phyloP scores from a whole-genome alignment of 257 asterid genomes.

The Verbena officinalis region DNA sequence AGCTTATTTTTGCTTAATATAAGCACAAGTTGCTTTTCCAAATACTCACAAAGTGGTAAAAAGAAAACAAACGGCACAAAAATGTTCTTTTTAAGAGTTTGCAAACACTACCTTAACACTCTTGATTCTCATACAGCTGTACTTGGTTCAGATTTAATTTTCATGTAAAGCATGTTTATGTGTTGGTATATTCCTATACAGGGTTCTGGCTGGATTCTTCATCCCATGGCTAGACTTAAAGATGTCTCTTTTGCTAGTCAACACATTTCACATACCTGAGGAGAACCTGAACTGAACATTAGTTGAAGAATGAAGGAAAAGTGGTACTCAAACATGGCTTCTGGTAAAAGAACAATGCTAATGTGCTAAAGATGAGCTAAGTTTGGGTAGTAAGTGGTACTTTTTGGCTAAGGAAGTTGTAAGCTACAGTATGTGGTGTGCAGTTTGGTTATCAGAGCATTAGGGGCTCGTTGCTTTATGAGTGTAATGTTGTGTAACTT shows the following conservation, averaged over 20 bases:
- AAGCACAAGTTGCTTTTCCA: too few relatives aligned
- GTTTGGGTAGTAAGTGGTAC: background rate
- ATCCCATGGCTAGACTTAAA: conserved; percentile 47
- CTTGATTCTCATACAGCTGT: too few relatives aligned
- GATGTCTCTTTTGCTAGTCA: conserved; percentile 37
- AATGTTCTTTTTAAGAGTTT: too few relatives aligned
- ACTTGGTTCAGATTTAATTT: background rate
- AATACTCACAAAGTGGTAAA: too few relatives aligned
- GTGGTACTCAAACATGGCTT: background rate
- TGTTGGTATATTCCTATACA: conserved; percentile 19
- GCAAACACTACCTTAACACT: too few relatives aligned
- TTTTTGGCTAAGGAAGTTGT: conserved; percentile 12
- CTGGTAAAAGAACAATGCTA: background rate
- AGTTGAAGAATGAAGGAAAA: background rate
- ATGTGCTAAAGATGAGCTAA: background rate
- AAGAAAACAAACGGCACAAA: too few relatives aligned
- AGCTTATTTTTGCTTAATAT: too few relatives aligned
- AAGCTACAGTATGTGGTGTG: background rate
- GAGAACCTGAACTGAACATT: conserved; percentile 35
- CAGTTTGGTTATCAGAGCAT: conserved; percentile 11
- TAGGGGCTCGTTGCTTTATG: conserved; percentile 7
- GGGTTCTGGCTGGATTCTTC: conserved; percentile 42
- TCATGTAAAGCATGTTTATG: background rate
- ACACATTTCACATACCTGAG: conserved; percentile 35
- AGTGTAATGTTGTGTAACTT: background rate